Evolutionary conservation across 1,284 basidiomycete genomes (phyloP), one percentile per base, ranked within the genome.

Genomic region (Pisolithus thermaeus): DNA sequence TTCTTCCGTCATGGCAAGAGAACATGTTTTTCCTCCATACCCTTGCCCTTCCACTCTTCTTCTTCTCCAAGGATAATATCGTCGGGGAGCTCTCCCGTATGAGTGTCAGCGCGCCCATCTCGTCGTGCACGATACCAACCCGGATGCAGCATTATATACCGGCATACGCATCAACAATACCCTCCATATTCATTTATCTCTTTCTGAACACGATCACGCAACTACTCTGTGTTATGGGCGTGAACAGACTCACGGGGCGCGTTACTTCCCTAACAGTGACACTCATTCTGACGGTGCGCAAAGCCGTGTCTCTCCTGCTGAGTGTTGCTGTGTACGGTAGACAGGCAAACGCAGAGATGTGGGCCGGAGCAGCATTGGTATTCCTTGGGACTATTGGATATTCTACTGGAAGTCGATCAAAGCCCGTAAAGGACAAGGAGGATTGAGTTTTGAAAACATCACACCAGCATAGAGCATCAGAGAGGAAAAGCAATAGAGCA

Each of bases 11-110:
- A 55, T 97, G 94, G 94, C 82, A 88, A 62, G 94, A 97, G 70
- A 85, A 82, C 30, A 83, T 97, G 76, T 97, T 97, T 72, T 97
- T 94, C 67, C 73, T 89, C 22, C 87, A 90, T 66, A 81, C 83
- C 62, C 77, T 90, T 49, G 79, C 81, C 5, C 73, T 91, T 12
- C 89, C 87, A 3, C 75, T 90, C 72, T 91, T 91, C 70, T 56
- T 76, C 50, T 79, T 79, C 51, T 70, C 85, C 40, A 69, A 80
- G 1, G 61, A 71, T 18, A 78, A 79, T 58, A 72, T 91, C 51
- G 43, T 59, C 7, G 58, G 64, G 0, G 87, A 89, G 57, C 64
- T 84, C 39, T 56, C 62, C 0, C 59, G 71, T 0, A 62, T 83
- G 38, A 73, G 72, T 57, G 56, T 71, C 16, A 75, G 79, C 18